Percentiles rank a stretch among this genome's conserved stretches.
Evolutionary conservation across 208 protist species (phyloP).

Genomic region (Blastocrithidia nonstop): DNA sequence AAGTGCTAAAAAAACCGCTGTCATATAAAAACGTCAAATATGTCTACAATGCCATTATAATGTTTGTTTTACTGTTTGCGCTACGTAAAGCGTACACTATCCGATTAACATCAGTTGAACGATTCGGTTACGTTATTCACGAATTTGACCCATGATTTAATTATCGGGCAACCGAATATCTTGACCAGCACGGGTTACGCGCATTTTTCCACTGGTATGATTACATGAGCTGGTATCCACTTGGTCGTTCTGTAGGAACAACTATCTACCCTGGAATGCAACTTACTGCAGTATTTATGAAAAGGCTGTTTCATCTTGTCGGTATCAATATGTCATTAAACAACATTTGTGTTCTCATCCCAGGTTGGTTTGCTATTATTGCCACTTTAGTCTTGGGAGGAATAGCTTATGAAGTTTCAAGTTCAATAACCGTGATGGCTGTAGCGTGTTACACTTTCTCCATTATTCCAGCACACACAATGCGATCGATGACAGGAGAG

Average conservation of each 20-base stretch:
- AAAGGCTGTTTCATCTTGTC: constrained; percentile 71
- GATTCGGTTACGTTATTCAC: constrained; percentile 86
- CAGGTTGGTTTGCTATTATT: constrained; percentile 88
- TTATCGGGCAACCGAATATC: constrained; percentile 84
- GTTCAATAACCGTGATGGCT: constrained; percentile 68
- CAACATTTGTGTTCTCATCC: constrained; percentile 93
- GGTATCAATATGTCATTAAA: constrained; percentile 79
- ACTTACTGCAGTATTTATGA: constrained; percentile 88
- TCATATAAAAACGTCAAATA: too few species aligned
- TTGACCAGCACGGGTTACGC: constrained; percentile 83
- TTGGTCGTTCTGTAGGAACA: constrained; percentile 95
- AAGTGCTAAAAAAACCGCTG: too few species aligned
- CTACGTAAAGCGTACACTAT: constrained; percentile 27
- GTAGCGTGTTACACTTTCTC: constrained; percentile 67
- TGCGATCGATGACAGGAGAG: constrained; percentile 95
- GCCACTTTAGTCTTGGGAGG: constrained; percentile 75
- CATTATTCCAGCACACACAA: constrained; percentile 83
- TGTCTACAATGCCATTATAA: neutral
- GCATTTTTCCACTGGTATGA: constrained; percentile 99
- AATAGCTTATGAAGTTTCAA: constrained; percentile 49
- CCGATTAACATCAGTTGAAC: constrained; percentile 42
- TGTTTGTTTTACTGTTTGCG: constrained; percentile 3
- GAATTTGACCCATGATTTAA: constrained; percentile 92
- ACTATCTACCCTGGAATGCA: constrained; percentile 97
- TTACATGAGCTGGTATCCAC: constrained; percentile 93